Base-by-base conservation (phyloP, 192 early-diverging fungal species). In the Linnemannia exigua region DNA sequence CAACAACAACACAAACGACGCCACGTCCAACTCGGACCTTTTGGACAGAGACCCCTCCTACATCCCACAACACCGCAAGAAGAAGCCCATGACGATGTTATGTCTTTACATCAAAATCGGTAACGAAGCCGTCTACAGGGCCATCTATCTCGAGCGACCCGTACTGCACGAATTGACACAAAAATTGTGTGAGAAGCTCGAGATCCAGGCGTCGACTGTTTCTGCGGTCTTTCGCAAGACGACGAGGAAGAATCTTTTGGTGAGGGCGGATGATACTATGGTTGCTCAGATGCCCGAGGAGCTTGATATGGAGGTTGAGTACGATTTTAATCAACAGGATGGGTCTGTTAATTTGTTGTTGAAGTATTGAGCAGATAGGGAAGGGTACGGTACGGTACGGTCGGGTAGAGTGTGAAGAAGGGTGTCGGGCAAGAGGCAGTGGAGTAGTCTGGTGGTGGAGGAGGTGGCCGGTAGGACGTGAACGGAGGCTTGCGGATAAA, bases 31-130 rank as follows among this genome's bases (percentile, higher is more conserved):
- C 58, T 81, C 85, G 35, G 88, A 90, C 54, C 81, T 87, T 37
- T 75, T 93, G 48, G 94, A 93, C 52, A 86, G 90, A 25, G 95
- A 95, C 79, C 92, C 93, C 66, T 91, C 86, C 17, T 95, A 95
- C 87, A 88, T 92, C 47, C 94, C 94, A 16, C 88, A 88, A 44
- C 44, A 71, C 31, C 72, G 88, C 46, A 84, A 87, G 46, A 89
- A 87, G 72, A 89, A 87, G 68, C 75, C 71, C 61, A 87, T 67
- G 74, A 61, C 87, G 48, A 89, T 92, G 36, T 72, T 94, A 35
- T 90, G 90, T 19, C 83, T 94, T 6, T 94, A 92, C 77, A 89
- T 90, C 69, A 88, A 88, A 74, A 91, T 92, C 67, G 88, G 87
- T n/a, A 84, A 88, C 80, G 90, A 92, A 61, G 58, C 86, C 7